These are phyloP conservation scores for Rubia balearica DNA, from an alignment of 305 asterid genomes.

Conservation along the genomic window DNA sequence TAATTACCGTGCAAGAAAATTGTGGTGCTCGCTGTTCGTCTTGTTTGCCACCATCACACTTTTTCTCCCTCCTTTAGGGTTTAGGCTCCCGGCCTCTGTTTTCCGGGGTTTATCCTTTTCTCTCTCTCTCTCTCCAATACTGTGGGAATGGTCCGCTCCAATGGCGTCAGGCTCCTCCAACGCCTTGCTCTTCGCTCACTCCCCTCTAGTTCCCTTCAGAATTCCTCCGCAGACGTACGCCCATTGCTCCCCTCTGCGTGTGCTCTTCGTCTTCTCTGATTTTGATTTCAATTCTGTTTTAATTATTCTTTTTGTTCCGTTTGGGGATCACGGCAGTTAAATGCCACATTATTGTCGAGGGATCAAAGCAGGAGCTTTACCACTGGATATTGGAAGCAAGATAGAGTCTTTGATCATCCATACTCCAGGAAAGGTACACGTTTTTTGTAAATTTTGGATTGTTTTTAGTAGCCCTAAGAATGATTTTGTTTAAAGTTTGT, in stretches of 20 bases:
- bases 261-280: not conserved
- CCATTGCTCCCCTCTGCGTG: not conserved
- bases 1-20: not conserved
- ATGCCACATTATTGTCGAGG: constrained; percentile 25
- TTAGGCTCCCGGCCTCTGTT: constrained; percentile 16
- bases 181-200: constrained; percentile 36
- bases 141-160: constrained; percentile 57
- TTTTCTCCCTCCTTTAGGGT: constrained; percentile 26
- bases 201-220: constrained; percentile 33
- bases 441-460: no score
- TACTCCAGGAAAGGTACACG: constrained; percentile 41
- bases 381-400: constrained; percentile 32
- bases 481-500: not conserved
- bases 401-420: constrained; percentile 29
- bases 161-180: constrained; percentile 58
- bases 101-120: constrained; percentile 38
- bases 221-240: constrained; percentile 29
- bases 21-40: not conserved
- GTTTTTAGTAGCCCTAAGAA: not conserved
- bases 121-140: constrained; percentile 9
- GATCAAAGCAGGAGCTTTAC: constrained; percentile 39
- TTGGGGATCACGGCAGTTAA: constrained; percentile 28
- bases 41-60: not conserved
- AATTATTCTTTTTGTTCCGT: constrained; percentile 2
- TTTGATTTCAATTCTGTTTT: not conserved